These are phyloP conservation scores for Ogataea salicorniae DNA, from an alignment of 805 yeast species.

Conservation along the genomic window DNA sequence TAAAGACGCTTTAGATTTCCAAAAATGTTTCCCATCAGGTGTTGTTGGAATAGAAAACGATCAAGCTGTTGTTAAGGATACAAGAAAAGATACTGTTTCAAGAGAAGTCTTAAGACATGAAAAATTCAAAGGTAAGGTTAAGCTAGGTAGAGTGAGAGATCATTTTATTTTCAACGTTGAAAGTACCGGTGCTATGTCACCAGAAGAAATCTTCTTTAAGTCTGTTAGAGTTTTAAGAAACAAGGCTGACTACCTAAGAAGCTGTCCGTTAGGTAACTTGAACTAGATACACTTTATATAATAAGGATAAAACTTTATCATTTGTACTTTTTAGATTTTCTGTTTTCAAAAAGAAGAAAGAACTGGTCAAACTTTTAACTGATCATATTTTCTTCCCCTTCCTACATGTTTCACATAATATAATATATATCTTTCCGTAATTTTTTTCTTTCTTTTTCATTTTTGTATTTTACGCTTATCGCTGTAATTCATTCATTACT, in stretches of 20 bases:
- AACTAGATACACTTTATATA: conserved; percentile 9
- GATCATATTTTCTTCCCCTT: too few relatives aligned
- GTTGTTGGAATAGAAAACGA: conserved; percentile 72
- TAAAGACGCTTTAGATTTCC: conserved; percentile 69
- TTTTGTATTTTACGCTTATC: too few relatives aligned
- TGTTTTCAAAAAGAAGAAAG: too few relatives aligned
- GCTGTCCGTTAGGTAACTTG: conserved; percentile 61
- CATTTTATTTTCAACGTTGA: conserved; percentile 94
- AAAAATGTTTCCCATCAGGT: conserved; percentile 89
- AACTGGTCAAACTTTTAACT: too few relatives aligned
- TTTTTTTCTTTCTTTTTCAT: too few relatives aligned
- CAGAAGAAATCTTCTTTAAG: conserved; percentile 92
- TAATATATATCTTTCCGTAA: too few relatives aligned
- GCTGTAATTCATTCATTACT: too few relatives aligned
- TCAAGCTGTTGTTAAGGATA: conserved; percentile 77
- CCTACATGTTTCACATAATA: too few relatives aligned
- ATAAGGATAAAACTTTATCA: too few relatives aligned
- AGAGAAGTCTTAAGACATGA: conserved; percentile 93
- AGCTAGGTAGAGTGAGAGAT: conserved; percentile 84
- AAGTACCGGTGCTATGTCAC: conserved; percentile 94
- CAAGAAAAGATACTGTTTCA: conserved; percentile 94
- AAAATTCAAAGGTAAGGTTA: conserved; percentile 84
- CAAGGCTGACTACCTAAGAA: conserved; percentile 75
- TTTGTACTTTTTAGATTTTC: too few relatives aligned
- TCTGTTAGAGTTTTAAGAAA: conserved; percentile 79